Percentiles rank a stretch among this genome's conserved stretches.
phyloP scores from a whole-genome alignment of 805 yeast species.

The Ogataea corticis region DNA sequence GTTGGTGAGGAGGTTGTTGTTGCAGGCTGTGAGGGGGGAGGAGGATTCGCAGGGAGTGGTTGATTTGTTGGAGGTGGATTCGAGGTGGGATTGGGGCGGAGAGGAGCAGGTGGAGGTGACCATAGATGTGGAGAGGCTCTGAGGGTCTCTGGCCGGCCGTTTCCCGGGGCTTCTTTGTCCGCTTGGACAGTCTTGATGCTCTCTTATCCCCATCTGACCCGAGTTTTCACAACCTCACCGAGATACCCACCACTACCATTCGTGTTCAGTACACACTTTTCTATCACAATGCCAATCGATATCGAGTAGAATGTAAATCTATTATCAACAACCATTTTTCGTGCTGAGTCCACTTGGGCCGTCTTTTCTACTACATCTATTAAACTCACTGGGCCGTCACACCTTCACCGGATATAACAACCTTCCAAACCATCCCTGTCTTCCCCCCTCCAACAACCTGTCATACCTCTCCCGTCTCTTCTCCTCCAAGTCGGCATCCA shows the following conservation, averaged over 20 bases:
- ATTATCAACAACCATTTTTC: too few species aligned
- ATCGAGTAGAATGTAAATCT: too few species aligned
- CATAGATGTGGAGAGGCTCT: slow-evolving; percentile 38
- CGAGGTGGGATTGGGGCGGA: slow-evolving; percentile 31
- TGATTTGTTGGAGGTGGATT: slow-evolving; percentile 26
- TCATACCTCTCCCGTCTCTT: slow-evolving; percentile 18
- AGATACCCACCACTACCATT: too few species aligned
- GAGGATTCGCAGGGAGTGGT: slow-evolving; percentile 3
- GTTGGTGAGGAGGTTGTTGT: slow-evolving; percentile 39
- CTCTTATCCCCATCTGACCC: too few species aligned
- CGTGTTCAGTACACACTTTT: too few species aligned
- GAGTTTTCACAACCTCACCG: too few species aligned
- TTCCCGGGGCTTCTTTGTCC: not conserved
- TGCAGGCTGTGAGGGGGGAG: slow-evolving; percentile 14
- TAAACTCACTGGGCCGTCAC: not conserved
- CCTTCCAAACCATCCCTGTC: slow-evolving; percentile 21
- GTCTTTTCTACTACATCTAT: not conserved
- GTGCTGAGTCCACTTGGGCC: too few species aligned
- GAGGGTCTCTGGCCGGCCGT: not conserved
- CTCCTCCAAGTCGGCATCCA: too few species aligned
- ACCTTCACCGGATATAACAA: slow-evolving; percentile 26
- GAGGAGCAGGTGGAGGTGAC: slow-evolving; percentile 43
- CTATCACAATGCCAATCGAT: too few species aligned
- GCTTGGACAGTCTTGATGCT: too few species aligned
- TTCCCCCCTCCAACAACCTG: slow-evolving; percentile 12